Conservation (phyloP, 2,329 filamentous ascomycete species). For the Cercospora canescens region DNA sequence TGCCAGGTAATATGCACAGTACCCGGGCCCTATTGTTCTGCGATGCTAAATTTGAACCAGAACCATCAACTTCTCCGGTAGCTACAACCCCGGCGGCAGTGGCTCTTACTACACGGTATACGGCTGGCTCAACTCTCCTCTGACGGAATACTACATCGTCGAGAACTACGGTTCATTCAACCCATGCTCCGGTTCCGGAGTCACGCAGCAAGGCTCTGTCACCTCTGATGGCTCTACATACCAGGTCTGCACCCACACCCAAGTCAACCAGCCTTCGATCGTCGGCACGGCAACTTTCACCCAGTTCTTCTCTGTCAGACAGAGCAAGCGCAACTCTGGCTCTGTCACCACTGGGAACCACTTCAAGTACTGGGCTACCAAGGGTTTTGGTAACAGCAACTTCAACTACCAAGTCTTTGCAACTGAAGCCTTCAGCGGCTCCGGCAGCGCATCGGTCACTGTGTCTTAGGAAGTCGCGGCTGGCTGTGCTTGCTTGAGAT, state of each 20-base stretch:
- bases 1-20: conserved; percentile 1
- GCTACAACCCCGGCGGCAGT: conserved; percentile 36
- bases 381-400: conserved; percentile 9
- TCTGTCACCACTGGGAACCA: conserved; percentile 53
- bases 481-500: background rate
- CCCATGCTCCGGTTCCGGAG: conserved; percentile 40
- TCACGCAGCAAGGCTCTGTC: conserved; percentile 52
- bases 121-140: conserved; percentile 55
- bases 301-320: conserved; percentile 55
- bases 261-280: conserved; percentile 50
- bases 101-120: conserved; percentile 56
- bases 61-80: conserved; percentile 26
- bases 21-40: background rate
- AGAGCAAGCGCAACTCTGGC: conserved; percentile 51
- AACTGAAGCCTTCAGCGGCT: conserved; percentile 15
- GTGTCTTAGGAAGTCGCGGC: background rate
- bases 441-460: conserved; percentile 13
- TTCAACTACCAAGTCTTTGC: conserved; percentile 21
- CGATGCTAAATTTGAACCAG: conserved; percentile 1
- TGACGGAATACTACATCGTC: conserved; percentile 57
- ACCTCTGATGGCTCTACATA: conserved; percentile 55
- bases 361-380: conserved; percentile 53
- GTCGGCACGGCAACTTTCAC: conserved; percentile 54
- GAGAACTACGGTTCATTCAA: conserved; percentile 55
- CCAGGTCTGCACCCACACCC: conserved; percentile 52